Evolutionary conservation across 495 filamentous ascomycete species (phyloP).

Genomic region (Evernia prunastri): DNA sequence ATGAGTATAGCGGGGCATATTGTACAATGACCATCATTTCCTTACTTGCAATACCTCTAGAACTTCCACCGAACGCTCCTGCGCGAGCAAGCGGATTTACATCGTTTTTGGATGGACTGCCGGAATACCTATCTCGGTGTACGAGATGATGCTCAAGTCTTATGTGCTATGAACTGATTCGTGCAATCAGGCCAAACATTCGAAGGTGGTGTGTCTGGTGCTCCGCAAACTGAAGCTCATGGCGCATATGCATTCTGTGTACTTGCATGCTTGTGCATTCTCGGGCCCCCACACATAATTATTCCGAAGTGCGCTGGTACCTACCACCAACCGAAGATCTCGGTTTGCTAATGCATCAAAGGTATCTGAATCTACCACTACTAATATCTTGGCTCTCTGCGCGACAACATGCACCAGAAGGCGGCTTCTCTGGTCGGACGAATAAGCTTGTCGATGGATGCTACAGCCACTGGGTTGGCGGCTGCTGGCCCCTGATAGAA

Average conservation of each 20-base stretch:
- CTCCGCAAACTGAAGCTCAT: conserved; percentile 83
- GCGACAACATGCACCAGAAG: conserved; percentile 86
- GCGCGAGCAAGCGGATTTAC: conserved; percentile 41
- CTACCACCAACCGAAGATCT: neutral
- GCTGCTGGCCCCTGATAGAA: conserved; percentile 85
- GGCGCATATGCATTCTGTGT: conserved; percentile 96
- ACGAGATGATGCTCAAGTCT: conserved; percentile 32
- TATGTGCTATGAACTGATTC: conserved; percentile 15
- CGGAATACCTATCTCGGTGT: conserved; percentile 78
- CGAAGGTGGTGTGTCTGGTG: conserved; percentile 83
- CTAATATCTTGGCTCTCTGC: conserved; percentile 82
- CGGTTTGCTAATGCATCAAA: conserved; percentile 27
- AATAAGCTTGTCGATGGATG: conserved; percentile 98
- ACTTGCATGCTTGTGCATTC: conserved; percentile 74
- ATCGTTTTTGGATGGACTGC: conserved; percentile 59
- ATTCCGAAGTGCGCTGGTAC: conserved; percentile 49
- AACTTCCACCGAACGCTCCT: conserved; percentile 57
- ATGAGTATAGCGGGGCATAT: conserved; percentile 66
- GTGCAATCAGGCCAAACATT: conserved; percentile 69
- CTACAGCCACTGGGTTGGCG: conserved; percentile 95
- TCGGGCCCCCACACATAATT: conserved; percentile 67
- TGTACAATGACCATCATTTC: conserved; percentile 78
- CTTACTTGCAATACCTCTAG: conserved; percentile 73
- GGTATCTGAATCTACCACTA: conserved; percentile 69
- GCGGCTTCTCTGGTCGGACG: conserved; percentile 85